Evolutionary conservation across 768 basidiomycete species (phyloP), one percentile per base, ranked within the genome.

Genomic region (Lepiota venenata): DNA sequence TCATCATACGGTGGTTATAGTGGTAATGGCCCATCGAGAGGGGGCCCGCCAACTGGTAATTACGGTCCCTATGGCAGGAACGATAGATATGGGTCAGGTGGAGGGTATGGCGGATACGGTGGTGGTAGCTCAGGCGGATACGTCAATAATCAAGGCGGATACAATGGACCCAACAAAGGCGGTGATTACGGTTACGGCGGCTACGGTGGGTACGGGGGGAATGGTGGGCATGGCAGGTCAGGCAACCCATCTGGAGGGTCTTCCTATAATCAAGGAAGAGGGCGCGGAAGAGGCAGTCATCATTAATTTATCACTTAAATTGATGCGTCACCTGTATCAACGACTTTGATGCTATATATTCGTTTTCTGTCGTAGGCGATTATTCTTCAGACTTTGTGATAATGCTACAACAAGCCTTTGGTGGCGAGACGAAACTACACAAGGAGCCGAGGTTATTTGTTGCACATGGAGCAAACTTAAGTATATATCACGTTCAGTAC

Each of bases 211-310:
- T 69, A 71, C 59, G 29, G 50, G 18, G 29, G 40, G 66, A 64
- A 46, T 63, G 29, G 50, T 18, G 29, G 40, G 67, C 64, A 46
- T 63, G 62, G 37, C 56, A 61, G 50, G 56, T 60, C 50, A 35
- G 58, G 58, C 22, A 62, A 65, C 59, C 61, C 63, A 48, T 50
- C 60, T 8, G 58, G 72, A 53, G 71, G 69, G 21, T 59, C 60
- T 16, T 56, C 73, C 46, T 69, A 63, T 47, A 38, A 61, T 32
- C 57, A 69, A 3, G 62, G 62, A 32, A 50, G 60, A 42, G 57
- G 62, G 14, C 69, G 81, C 52, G 80, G 80, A 25, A 70, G 83
- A 61, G 84, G 80, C 9, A 71, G 82, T 37, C 77, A 78, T 42
- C 75, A 79, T 68, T 55, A 48, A 55, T 42, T 42, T 55, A 55